A percentile compares a stretch with the other conserved stretches of the same genome.
phyloP scores from a whole-genome alignment of 106 monocot genomes.

The Platanthera zijinensis region DNA sequence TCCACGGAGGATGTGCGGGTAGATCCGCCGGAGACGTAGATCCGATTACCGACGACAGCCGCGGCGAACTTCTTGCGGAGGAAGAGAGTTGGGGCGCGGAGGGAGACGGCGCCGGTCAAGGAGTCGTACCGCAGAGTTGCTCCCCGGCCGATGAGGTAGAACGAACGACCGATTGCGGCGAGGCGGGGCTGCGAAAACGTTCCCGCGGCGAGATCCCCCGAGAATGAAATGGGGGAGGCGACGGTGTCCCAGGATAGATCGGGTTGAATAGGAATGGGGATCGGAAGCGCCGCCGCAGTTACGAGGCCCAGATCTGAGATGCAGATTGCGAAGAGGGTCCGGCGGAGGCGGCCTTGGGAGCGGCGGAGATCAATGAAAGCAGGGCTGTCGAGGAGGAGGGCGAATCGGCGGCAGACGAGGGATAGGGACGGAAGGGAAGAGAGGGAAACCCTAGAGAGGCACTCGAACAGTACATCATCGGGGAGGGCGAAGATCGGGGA shows the following conservation, averaged over 20 bases:
- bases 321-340: slow-evolving; percentile 21
- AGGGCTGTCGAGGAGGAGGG: slow-evolving; percentile 34
- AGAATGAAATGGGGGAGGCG: slow-evolving; percentile 9
- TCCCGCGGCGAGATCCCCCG: slow-evolving; percentile 4
- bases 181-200: slow-evolving; percentile 15
- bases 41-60: slow-evolving; percentile 27
- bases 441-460: slow-evolving; percentile 40
- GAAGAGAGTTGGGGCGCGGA: slow-evolving; percentile 25
- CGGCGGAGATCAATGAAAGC: slow-evolving; percentile 42
- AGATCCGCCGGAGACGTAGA: slow-evolving; percentile 58
- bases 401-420: slow-evolving; percentile 58
- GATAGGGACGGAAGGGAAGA: slow-evolving; percentile 49
- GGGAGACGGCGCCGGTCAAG: slow-evolving; percentile 27
- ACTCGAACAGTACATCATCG: slow-evolving; percentile 66
- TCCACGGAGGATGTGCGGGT: slow-evolving; percentile 40
- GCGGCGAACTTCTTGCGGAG: slow-evolving; percentile 50
- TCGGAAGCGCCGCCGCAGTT: slow-evolving; percentile 11
- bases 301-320: slow-evolving; percentile 19
- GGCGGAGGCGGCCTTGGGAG: slow-evolving; percentile 26
- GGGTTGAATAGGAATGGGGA: slow-evolving; percentile 8
- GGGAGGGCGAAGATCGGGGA: slow-evolving; percentile 41
- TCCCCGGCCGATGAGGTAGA: slow-evolving; percentile 40
- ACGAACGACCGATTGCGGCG: slow-evolving; percentile 25
- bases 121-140: slow-evolving; percentile 35
- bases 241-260: neutral